Percentiles rank a stretch among this genome's conserved stretches.
These are phyloP conservation scores for Solanum raphanifolium DNA, from an alignment of 257 asterid genomes.

Conservation along the genomic window DNA sequence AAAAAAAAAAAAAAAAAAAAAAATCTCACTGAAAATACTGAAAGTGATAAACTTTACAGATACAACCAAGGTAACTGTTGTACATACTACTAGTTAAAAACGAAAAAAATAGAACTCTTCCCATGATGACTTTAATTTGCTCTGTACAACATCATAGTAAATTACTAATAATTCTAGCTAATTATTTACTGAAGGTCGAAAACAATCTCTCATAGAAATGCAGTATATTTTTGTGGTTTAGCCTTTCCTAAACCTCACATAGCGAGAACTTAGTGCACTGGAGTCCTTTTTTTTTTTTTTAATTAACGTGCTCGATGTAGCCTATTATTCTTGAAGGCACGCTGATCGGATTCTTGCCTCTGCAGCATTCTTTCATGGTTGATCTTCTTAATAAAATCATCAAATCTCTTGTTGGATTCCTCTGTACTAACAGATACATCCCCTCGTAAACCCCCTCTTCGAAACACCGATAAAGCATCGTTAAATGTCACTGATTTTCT, in stretches of 20 bases:
- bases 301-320: not conserved
- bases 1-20: too few species aligned
- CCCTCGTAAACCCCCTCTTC: constrained; percentile 7
- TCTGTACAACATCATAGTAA: not conserved
- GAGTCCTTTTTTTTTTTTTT: rapidly evolving
- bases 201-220: not conserved
- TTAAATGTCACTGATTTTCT: constrained; percentile 50
- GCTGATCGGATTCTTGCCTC: constrained; percentile 9
- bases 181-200: not conserved
- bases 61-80: not conserved
- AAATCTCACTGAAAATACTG: not conserved
- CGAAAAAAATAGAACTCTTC: too few species aligned
- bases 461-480: constrained; percentile 26
- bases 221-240: not conserved
- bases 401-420: constrained; percentile 1
- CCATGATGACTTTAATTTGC: not conserved
- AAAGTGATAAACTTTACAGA: not conserved
- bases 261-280: not conserved
- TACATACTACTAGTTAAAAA: not conserved
- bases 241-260: not conserved
- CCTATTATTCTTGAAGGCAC: not conserved
- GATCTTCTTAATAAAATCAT: not conserved
- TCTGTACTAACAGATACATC: not conserved
- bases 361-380: not conserved
- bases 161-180: not conserved